These are phyloP conservation scores for Dimocarpus longan DNA, from an alignment of 345 rosid genomes.

Conservation along the genomic window DNA sequence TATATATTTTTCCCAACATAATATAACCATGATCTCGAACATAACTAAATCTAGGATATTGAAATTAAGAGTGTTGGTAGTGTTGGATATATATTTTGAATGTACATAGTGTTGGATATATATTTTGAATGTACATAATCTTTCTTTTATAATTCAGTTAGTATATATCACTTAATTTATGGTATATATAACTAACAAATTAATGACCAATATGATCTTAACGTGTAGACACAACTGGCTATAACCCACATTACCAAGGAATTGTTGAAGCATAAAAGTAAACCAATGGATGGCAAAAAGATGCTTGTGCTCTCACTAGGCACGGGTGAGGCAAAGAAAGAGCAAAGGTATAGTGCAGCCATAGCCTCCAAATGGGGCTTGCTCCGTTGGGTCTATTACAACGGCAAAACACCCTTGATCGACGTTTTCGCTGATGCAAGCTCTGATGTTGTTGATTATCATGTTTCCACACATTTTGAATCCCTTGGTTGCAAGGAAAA, in stretches of 20 bases:
- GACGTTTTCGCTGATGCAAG: slow-evolving; percentile 16
- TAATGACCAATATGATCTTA: not conserved
- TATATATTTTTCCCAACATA: too few relatives aligned
- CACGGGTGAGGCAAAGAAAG: slow-evolving; percentile 28
- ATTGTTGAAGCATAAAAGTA: slow-evolving; percentile 8
- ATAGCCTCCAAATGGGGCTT: slow-evolving; percentile 25
- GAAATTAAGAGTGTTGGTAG: too few relatives aligned
- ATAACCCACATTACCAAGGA: slow-evolving; percentile 19
- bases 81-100: too few relatives aligned
- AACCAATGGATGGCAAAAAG: not conserved
- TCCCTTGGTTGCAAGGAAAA: not conserved
- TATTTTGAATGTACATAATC: too few relatives aligned
- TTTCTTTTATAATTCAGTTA: too few relatives aligned
- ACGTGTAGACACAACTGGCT: slow-evolving; percentile 15
- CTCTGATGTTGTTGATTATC: slow-evolving; percentile 24
- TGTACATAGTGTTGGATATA: too few relatives aligned
- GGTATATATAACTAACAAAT: too few relatives aligned
- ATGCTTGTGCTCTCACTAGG: slow-evolving; percentile 29
- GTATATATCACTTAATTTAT: too few relatives aligned
- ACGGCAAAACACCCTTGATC: slow-evolving; percentile 12
- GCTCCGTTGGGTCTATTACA: slow-evolving; percentile 15
- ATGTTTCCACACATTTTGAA: slow-evolving; percentile 15
- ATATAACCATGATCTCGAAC: too few relatives aligned
- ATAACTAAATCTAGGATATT: too few relatives aligned
- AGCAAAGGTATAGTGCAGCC: slow-evolving; percentile 26